A percentile compares a stretch with the other conserved stretches of the same genome.
phyloP scores from a whole-genome alignment of 1,284 basidiomycete species.

The Xerocomus minutiporus region DNA sequence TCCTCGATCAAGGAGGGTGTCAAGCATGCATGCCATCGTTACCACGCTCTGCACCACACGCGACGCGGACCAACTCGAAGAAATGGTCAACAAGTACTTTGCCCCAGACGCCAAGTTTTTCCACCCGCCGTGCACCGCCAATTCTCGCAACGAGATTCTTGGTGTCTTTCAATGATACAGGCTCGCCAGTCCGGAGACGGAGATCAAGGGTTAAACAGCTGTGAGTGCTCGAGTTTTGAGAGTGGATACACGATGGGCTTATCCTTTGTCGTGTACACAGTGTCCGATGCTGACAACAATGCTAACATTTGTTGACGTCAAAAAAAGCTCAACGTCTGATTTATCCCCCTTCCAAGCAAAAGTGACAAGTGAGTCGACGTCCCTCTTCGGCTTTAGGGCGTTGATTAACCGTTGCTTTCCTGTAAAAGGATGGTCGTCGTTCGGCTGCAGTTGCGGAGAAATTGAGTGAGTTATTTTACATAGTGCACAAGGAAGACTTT shows the following conservation, averaged over 20 bases:
- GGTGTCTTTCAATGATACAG: conserved; percentile 31
- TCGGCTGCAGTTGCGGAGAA: conserved; percentile 25
- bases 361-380: conserved; percentile 13
- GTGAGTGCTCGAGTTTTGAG: conserved; percentile 18
- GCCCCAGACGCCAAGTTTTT: too few species aligned
- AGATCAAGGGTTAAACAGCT: conserved; percentile 5
- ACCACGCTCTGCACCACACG: too few species aligned
- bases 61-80: too few species aligned
- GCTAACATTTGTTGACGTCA: conserved; percentile 24
- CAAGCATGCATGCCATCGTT: not conserved
- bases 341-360: conserved; percentile 22
- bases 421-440: conserved; percentile 18
- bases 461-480: conserved; percentile 5
- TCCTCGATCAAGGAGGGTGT: too few species aligned
- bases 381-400: not conserved
- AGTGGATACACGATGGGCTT: not conserved
- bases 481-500: conserved; percentile 22
- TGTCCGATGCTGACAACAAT: conserved; percentile 22
- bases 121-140: conserved; percentile 15
- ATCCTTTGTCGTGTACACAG: conserved; percentile 17
- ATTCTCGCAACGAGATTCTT: conserved; percentile 24
- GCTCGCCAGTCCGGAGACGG: conserved; percentile 22
- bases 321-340: conserved; percentile 25
- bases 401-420: not conserved
- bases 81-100: too few species aligned